Evolutionary conservation across 371 early-diverging fungal species (phyloP).

Genomic region (Nematocida sp.): DNA sequence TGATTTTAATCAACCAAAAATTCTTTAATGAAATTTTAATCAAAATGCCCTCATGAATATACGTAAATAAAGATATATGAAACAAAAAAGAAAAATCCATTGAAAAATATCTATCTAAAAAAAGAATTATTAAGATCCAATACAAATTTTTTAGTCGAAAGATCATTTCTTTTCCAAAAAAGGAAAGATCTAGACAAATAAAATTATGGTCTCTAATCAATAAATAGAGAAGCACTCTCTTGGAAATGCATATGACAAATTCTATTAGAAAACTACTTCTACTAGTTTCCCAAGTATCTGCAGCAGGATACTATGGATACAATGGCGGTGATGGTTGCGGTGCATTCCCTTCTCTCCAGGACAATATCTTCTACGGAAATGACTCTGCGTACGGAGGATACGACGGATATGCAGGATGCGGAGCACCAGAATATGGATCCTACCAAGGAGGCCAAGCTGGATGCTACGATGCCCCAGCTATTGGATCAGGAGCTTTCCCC

Average conservation of each 20-base stretch:
- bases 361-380: slow-evolving; percentile 20
- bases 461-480: neutral
- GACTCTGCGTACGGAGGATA: neutral
- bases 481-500: neutral
- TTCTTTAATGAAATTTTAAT: neutral
- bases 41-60: neutral
- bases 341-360: slow-evolving; percentile 21
- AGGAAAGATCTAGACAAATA: slow-evolving; percentile 41
- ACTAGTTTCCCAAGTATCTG: slow-evolving; percentile 7
- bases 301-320: slow-evolving; percentile 19
- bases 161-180: slow-evolving; percentile 16
- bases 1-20: slow-evolving; percentile 11
- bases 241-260: slow-evolving; percentile 31
- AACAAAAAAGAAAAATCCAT: neutral
- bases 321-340: slow-evolving; percentile 1
- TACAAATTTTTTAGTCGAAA: no score
- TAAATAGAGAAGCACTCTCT: slow-evolving; percentile 29
- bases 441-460: neutral
- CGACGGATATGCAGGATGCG: slow-evolving; percentile 7
- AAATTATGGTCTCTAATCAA: slow-evolving; percentile 29
- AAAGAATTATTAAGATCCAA: no score
- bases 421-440: neutral
- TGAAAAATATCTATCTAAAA: no score
- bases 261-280: slow-evolving; percentile 34
- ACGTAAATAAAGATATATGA: neutral